Evolutionary conservation across 176 grass and related monocot species (phyloP), one percentile per base, ranked within the genome.

Genomic region (Triticum monococcum): DNA sequence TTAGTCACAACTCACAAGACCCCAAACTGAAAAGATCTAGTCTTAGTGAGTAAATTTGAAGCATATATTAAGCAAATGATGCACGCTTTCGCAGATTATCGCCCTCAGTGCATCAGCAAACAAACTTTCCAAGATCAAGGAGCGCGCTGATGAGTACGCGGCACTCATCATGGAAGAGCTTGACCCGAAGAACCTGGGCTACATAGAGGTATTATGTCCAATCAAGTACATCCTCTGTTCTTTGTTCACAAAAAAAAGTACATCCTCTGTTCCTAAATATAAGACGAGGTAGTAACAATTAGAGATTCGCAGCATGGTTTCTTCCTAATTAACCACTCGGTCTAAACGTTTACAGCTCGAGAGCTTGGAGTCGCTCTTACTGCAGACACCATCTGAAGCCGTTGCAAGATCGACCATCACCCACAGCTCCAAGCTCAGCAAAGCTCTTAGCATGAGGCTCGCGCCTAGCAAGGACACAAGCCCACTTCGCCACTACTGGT

Each of bases 81-180:
- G 45, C 24, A 83, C 64, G 10, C 12, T 38, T 81, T 88, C 77
- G 74, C 88, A 97, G 95, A 95, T 97, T 73, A 97, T 97, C 40
- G 52, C 90, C 64, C 91, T 97, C 54, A 97, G 95, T 83, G 95
- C 95, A 32, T 97, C 95, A 62, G 95, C 95, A 80, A 97, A 97
- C 82, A 97, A 97, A 68, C 95, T 97, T 75, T 92, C 86, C 64
- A 97, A 97, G 80, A 88, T 97, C 16, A 91, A 94, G 87, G 95
- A 95, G 20, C 86, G 82, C 52, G 95, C 90, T 35, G 95, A 97
- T 68, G 95, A 97, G 86, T 97, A 97, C 81, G 84, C 92, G 8
- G 79, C 90, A 36, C 92, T 97, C 33, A 97, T 97, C 30, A 97
- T 97, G 95, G 95, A 97, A 91, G 95, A 97, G 81, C 87, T 97